Base-by-base conservation (phyloP, 768 basidiomycete genomes). In the Chalciporus sphaerocephalus region DNA sequence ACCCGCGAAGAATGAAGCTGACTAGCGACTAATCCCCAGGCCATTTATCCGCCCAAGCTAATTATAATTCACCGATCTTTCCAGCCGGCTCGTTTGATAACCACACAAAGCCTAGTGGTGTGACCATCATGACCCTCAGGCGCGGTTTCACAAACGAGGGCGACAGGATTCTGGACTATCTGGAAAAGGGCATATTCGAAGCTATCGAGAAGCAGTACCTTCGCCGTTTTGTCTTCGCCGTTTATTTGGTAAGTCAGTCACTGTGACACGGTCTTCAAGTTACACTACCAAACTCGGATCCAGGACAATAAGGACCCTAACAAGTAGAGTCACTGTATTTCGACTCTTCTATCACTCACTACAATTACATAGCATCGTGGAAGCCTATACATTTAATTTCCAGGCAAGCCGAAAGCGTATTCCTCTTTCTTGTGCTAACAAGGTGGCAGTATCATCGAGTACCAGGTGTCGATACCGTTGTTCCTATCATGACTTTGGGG, bases 301-400 rank as follows among this genome's bases (percentile, higher is more conserved):
- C 51, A 92, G 90, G 91, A 94, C 57, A 81, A 72, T 46, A 80
- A 87, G 50, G 86, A 94, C 64, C 92, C 92, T 0, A 87, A 78
- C 56, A 92, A 93, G 87, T 86, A 68, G 46, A 68, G 59, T 48
- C 44, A 48, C 25, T 4, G 39, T 30, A 15, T 32, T 30, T 42
- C 36, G 20, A 50, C 36, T 41, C 24, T 49, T 48, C n/a, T 34
- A 13, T 23, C 32, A n/a, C 47, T 61, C 20, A 61, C 28, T 16
- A 11, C 42, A 37, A 34, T 44, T 10, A 50, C 22, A 15, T 52
- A 92, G 90, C 66, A 85, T 92, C 45, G 75, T 92, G 18, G 90
- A 92, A 61, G 84, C 91, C 12, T 92, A 91, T 57, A 91, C 87
- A 0, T 92, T 92, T 69, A 87, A 90, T 57, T 90, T 92, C 57